Evolutionary conservation across 1,284 basidiomycete genomes (phyloP), one percentile per base, ranked within the genome.

Genomic region (Tilletia indica): DNA sequence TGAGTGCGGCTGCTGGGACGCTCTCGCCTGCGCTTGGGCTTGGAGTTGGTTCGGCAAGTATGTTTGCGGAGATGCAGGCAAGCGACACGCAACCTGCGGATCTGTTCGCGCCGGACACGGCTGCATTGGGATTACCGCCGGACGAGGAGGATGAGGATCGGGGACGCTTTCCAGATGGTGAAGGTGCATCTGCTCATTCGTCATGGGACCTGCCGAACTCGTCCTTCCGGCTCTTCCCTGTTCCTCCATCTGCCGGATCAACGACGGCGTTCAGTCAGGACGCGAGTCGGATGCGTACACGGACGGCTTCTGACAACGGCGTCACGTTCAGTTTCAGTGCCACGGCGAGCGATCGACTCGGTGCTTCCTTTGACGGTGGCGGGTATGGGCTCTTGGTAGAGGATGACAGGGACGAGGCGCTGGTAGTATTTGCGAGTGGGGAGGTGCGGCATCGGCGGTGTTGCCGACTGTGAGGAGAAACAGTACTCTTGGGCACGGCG

Each of bases 381-480:
- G 42, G 42, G 14, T 9, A 45, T 14, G 42, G 42, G 42, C 42
- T 45, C 9, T 14, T 48, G 31, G 42, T 16, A 19, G 70, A 69
- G 36, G 47, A 66, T 11, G 69, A 71, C 25, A 68, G 67, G 14
- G 47, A 42, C 4, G 73, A 74, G 63, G 70, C 71, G 68, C 72
- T 77, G 12, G 73, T 77, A 48, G 74, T 77, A 47, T 72, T 74
- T n/a, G 73, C 72, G 16, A 70, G 63, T 12, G 76, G 76, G 1
- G 36, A 68, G 31, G 72, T 77, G 56, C 74, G 68, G 25, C 74
- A 75, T 42, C 71, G 75, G 64, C 68, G 73, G 38, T 77, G 76
- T 61, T 77, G 73, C 34, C 25, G 34, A 12, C 56, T 58, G 11
- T 58, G 21, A 25, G 5, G 4, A 6, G 21, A 5, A n/a, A 54